These are phyloP conservation scores for Scheffersomyces lignicola DNA, from an alignment of 1,139 yeast species.

Conservation along the genomic window DNA sequence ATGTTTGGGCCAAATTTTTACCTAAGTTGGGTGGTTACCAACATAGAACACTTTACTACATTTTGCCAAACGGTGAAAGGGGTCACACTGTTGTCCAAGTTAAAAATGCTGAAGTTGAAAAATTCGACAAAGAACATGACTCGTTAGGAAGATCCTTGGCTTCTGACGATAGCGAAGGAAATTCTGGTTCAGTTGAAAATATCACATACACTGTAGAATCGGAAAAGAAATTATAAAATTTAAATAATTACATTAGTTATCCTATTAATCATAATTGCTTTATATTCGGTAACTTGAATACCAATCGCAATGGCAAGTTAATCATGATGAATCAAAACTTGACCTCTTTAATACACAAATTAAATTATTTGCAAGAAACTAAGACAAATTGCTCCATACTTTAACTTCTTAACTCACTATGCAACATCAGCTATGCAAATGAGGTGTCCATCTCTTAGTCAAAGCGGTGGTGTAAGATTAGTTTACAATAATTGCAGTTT, in stretches of 20 bases:
- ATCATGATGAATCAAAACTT: too few species aligned
- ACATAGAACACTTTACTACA: conserved; percentile 30
- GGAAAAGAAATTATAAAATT: conserved; percentile 1
- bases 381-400: too few species aligned
- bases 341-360: too few species aligned
- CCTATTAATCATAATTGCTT: too few species aligned
- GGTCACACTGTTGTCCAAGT: conserved; percentile 43
- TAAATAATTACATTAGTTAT: background rate
- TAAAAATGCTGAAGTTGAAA: conserved; percentile 23
- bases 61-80: conserved; percentile 35
- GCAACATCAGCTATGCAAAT: too few species aligned
- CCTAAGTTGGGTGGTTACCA: conserved; percentile 34
- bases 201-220: conserved; percentile 2
- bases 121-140: conserved; percentile 32
- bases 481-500: too few species aligned
- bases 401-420: too few species aligned
- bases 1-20: conserved; percentile 35
- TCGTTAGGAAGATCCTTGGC: conserved; percentile 2
- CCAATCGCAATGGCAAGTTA: too few species aligned
- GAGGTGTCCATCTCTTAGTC: too few species aligned
- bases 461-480: too few species aligned
- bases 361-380: too few species aligned
- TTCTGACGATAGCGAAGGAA: background rate
- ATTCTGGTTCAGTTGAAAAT: conserved; percentile 1
- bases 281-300: too few species aligned